Evolutionary conservation across 2,329 filamentous ascomycete species (phyloP).

Genomic region (Hypoxylon sp.): DNA sequence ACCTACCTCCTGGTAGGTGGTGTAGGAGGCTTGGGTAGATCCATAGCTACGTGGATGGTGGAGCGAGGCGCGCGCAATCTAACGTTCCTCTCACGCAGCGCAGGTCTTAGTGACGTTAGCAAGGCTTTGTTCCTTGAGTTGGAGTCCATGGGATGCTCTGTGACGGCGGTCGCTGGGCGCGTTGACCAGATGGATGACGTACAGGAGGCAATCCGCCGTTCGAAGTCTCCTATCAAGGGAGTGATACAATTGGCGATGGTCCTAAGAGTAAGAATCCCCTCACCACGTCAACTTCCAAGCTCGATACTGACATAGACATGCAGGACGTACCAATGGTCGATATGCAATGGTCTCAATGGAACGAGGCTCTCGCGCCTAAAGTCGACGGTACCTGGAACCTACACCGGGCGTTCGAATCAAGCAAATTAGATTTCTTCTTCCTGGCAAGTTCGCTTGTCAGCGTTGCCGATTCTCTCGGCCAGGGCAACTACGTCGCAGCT

Average conservation of each 20-base stretch:
- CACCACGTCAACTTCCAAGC: not conserved
- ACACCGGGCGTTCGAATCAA: slow-evolving; percentile 51
- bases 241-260: slow-evolving; percentile 50
- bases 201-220: slow-evolving; percentile 29
- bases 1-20: slow-evolving; percentile 55
- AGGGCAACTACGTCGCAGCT: slow-evolving; percentile 57
- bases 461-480: slow-evolving; percentile 52
- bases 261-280: slow-evolving; percentile 30
- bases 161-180: slow-evolving; percentile 38
- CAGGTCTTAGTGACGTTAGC: slow-evolving; percentile 32
- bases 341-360: slow-evolving; percentile 55
- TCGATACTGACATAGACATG: slow-evolving; percentile 20
- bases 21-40: slow-evolving; percentile 53
- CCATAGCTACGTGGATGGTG: slow-evolving; percentile 52
- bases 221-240: slow-evolving; percentile 44
- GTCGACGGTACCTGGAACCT: slow-evolving; percentile 58
- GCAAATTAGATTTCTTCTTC: slow-evolving; percentile 57
- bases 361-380: slow-evolving; percentile 61
- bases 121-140: slow-evolving; percentile 45
- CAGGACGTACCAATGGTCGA: slow-evolving; percentile 41
- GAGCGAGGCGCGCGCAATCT: slow-evolving; percentile 58
- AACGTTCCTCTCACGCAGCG: slow-evolving; percentile 58
- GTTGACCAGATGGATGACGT: slow-evolving; percentile 41
- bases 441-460: slow-evolving; percentile 54
- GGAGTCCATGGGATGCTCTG: slow-evolving; percentile 44